Conservation (phyloP, 495 filamentous ascomycete species). For the Penicillium cataractarum region DNA sequence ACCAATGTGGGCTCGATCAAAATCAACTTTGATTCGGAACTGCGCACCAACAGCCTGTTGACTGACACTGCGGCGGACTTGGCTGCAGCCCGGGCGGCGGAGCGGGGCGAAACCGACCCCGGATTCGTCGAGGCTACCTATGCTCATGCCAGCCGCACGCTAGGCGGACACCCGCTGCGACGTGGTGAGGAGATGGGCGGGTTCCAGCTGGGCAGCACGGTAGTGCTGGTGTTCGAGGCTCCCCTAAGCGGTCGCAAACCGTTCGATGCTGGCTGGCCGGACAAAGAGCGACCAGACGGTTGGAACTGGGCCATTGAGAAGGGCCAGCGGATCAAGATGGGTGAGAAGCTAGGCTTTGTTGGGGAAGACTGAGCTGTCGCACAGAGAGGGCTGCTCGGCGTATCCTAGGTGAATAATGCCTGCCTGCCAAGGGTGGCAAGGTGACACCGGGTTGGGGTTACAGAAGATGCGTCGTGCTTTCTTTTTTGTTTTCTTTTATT, state of each 20-base stretch:
- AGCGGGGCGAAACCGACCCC: constrained; percentile 75
- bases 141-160: constrained; percentile 69
- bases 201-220: constrained; percentile 93
- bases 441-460: background rate
- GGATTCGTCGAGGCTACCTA: constrained; percentile 94
- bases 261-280: constrained; percentile 65
- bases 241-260: constrained; percentile 67
- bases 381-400: background rate
- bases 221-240: constrained; percentile 97
- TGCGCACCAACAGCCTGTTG: constrained; percentile 87
- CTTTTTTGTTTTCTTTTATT: constrained; percentile 7
- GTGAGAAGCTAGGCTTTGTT: constrained; percentile 77
- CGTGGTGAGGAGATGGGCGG: constrained; percentile 97
- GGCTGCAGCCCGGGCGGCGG: constrained; percentile 75
- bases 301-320: constrained; percentile 84
- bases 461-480: background rate
- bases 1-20: constrained; percentile 99
- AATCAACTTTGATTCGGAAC: constrained; percentile 94
- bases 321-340: constrained; percentile 87
- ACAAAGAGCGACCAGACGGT: constrained; percentile 60
- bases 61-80: constrained; percentile 88
- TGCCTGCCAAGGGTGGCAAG: background rate
- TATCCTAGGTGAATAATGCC: background rate
- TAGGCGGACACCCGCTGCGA: constrained; percentile 80
- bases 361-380: constrained; percentile 22